These are phyloP conservation scores for Xerocomus potaroensis DNA, from an alignment of 768 basidiomycete species.

Conservation along the genomic window DNA sequence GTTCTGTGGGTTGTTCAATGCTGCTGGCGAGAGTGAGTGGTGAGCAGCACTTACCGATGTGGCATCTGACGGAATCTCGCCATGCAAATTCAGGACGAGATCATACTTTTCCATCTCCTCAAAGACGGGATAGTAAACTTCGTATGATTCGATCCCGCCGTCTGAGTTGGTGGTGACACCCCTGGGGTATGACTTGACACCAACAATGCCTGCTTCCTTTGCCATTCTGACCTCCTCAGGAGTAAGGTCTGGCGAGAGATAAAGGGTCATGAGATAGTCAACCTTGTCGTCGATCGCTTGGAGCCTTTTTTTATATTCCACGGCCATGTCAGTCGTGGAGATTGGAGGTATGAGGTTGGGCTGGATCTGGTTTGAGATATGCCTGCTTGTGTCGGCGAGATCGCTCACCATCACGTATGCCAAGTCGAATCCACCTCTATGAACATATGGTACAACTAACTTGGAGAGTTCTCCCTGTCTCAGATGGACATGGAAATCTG, in stretches of 20 bases:
- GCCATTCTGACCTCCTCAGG: conserved; percentile 90
- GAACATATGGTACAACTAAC: conserved; percentile 87
- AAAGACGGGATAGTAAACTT: conserved; percentile 89
- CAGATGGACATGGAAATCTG: conserved; percentile 96
- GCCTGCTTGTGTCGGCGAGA: conserved; percentile 8
- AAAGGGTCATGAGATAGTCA: conserved; percentile 94
- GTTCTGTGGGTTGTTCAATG: conserved; percentile 46
- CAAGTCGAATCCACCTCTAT: conserved; percentile 81
- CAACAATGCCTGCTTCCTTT: conserved; percentile 73
- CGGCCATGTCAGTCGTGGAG: conserved; percentile 72
- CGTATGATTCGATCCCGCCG: conserved; percentile 94
- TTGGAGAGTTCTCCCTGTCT: conserved; percentile 79
- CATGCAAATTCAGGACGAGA: conserved; percentile 95
- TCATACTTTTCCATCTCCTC: conserved; percentile 89
- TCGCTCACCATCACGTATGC: conserved; percentile 91
- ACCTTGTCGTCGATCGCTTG: conserved; percentile 69
- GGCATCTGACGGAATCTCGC: conserved; percentile 91
- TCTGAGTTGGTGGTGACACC: conserved; percentile 98
- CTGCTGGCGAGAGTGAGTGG: background rate
- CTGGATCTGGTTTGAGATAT: conserved; percentile 37
- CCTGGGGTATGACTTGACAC: conserved; percentile 95
- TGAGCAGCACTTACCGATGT: conserved; percentile 38
- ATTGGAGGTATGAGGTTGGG: conserved; percentile 92
- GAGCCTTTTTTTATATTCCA: conserved; percentile 75
- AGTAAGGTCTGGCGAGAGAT: conserved; percentile 87